A percentile compares a stretch with the other conserved stretches of the same genome.
These are phyloP conservation scores for Magnaporthiopsis rhizophila DNA, from an alignment of 2,329 filamentous ascomycete species.

Conservation along the genomic window DNA sequence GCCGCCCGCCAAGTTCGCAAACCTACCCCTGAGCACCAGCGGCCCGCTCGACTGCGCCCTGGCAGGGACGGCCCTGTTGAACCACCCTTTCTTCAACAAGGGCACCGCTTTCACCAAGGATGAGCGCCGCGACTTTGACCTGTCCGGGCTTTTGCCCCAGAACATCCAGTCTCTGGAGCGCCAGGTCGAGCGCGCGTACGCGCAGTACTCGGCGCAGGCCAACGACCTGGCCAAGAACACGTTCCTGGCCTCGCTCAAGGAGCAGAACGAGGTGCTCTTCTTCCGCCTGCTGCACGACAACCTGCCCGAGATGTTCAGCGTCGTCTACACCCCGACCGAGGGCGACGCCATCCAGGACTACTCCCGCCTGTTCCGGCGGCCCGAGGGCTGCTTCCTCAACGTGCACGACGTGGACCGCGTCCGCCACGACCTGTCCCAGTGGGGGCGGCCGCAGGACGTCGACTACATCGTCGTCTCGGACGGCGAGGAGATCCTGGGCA, in stretches of 20 bases:
- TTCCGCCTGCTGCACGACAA: slow-evolving; percentile 71
- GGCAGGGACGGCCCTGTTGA: slow-evolving; percentile 47
- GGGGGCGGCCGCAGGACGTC: slow-evolving; percentile 64
- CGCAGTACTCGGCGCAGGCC: slow-evolving; percentile 60
- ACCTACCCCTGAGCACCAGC: slow-evolving; percentile 38
- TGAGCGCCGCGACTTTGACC: slow-evolving; percentile 61
- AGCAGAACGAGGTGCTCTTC: slow-evolving; percentile 79
- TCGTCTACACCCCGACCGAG: slow-evolving; percentile 90
- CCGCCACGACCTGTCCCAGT: slow-evolving; percentile 57
- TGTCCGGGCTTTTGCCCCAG: slow-evolving; percentile 65
- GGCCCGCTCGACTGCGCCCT: slow-evolving; percentile 43
- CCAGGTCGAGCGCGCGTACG: slow-evolving; percentile 68
- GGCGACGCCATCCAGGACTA: slow-evolving; percentile 83
- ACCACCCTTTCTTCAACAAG: slow-evolving; percentile 69
- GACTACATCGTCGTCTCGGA: slow-evolving; percentile 76
- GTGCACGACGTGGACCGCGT: slow-evolving; percentile 61
- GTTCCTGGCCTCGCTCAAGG: slow-evolving; percentile 76
- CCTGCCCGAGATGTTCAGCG: slow-evolving; percentile 77
- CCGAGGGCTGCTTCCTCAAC: slow-evolving; percentile 75
- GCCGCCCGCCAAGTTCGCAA: slow-evolving; percentile 26
- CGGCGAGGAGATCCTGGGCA: slow-evolving; percentile 70
- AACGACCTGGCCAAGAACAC: slow-evolving; percentile 76
- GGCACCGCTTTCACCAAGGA: slow-evolving; percentile 67
- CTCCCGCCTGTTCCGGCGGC: slow-evolving; percentile 66
- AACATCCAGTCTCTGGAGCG: slow-evolving; percentile 68